Base-by-base conservation (phyloP, 1,284 basidiomycete genomes). In the Somion occarium region DNA sequence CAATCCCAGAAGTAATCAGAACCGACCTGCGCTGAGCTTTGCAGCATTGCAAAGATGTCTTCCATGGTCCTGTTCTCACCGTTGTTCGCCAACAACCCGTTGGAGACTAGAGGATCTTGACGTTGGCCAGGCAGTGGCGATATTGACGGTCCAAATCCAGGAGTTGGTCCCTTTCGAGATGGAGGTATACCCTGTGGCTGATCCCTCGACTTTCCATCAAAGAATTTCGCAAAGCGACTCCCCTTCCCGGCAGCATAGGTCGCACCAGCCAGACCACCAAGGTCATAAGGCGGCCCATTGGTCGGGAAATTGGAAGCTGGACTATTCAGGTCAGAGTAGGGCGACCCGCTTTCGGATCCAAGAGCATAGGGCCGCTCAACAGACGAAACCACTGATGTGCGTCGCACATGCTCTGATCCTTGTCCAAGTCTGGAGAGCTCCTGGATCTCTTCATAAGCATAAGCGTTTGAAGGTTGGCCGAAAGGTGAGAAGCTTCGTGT, bases 181-280 rank as follows among this genome's bases (percentile, higher is more conserved):
- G 63, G 55, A 45, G 64, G 49, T 24, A 61, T 53, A 26, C 64
- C 59, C 41, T 54, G 54, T 45, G 56, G 43, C 15, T 11, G 41
- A 5, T 87, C 84, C 56, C 79, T 77, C 27, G 67, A 64, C 65
- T 87, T 89, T n/a, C 75, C 75, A 57, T 90, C 88, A 55, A 89
- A 91, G 64, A 89, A 88, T 63, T 89, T 91, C 26, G 87, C 88
- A 64, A 91, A 86, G 24, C 88, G 81, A 62, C 88, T 90, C 26
- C 87, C 87, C 65, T 83, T 88, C 26, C 72, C 73, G 34, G 72
- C 66, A 15, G 76, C 72, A 61, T 78, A 71, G 38, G 61, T 63
- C 12, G 61, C 64, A 22, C 61, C 62, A 24, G 24, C 44, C 5
- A 42, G 15, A 44, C 59, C 61, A 46, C 57, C 59, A 38, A 59